Evolutionary conservation across 1,284 basidiomycete genomes (phyloP).

Genomic region (Coniferiporia sulphurascens): DNA sequence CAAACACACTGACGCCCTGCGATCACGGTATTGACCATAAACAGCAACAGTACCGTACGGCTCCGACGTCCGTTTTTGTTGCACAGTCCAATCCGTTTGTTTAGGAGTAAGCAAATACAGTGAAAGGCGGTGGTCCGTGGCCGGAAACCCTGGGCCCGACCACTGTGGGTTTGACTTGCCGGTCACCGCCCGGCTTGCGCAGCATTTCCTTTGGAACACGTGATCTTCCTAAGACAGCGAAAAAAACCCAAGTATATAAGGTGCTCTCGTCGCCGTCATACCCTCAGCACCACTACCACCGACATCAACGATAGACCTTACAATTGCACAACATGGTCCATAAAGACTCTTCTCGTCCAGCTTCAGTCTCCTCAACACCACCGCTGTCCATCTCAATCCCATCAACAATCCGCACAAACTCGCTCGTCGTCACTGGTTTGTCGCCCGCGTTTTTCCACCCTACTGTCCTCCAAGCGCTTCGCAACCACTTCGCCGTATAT

Average conservation of each 20-base stretch:
- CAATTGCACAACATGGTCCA: not conserved
- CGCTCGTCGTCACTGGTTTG: conserved; percentile 61
- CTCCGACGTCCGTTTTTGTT: too few species aligned
- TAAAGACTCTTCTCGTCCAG: not conserved
- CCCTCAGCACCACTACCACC: not conserved
- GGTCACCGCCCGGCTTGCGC: not conserved
- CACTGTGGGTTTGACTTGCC: too few species aligned
- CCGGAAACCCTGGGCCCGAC: too few species aligned
- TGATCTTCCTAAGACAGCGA: not conserved
- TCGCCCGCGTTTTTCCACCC: conserved; percentile 67
- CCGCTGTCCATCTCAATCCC: conserved; percentile 17
- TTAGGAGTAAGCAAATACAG: too few species aligned
- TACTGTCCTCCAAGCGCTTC: conserved; percentile 59
- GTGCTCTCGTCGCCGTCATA: not conserved
- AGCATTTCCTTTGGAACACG: not conserved
- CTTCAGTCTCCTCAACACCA: conserved; percentile 15
- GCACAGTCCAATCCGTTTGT: too few species aligned
- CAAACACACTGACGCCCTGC: too few species aligned
- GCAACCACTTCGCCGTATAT: conserved; percentile 63
- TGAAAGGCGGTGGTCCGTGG: too few species aligned
- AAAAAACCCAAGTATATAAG: not conserved
- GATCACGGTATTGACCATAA: too few species aligned
- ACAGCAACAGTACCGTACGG: too few species aligned
- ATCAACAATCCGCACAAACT: conserved; percentile 47
- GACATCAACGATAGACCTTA: not conserved